These are phyloP conservation scores for Trichosporon sp. DNA, from an alignment of 1,284 basidiomycete species.

Conservation along the genomic window DNA sequence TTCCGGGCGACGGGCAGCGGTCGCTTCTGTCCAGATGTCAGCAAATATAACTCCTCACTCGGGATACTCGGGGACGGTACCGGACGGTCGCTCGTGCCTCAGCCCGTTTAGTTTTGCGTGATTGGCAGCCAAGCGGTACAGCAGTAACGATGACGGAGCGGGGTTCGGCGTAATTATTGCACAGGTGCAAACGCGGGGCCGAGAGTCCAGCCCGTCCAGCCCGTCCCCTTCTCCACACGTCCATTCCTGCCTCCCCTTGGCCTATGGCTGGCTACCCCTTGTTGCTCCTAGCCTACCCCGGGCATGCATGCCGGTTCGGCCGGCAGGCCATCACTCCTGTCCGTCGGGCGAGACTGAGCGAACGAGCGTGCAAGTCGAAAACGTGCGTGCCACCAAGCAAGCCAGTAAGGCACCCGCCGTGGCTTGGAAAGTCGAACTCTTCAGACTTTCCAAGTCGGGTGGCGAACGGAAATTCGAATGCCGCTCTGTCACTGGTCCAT, in stretches of 20 bases:
- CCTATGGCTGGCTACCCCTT: too few species aligned
- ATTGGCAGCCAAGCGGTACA: not conserved
- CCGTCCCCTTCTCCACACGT: too few species aligned
- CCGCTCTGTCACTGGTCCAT: too few species aligned
- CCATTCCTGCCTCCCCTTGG: too few species aligned
- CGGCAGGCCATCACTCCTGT: too few species aligned
- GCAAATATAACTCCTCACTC: too few species aligned
- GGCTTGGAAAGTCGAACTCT: not conserved
- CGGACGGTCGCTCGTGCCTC: too few species aligned
- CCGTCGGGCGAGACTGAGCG: too few species aligned
- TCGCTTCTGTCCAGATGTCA: not conserved
- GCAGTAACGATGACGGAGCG: too few species aligned
- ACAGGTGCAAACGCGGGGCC: not conserved
- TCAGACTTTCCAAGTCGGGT: not conserved
- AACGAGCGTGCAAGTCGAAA: not conserved
- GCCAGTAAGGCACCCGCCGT: not conserved
- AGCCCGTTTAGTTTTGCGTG: not conserved
- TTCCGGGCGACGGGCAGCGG: not conserved
- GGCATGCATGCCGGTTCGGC: too few species aligned
- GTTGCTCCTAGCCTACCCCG: too few species aligned
- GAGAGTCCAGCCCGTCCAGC: not conserved
- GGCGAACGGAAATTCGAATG: not conserved
- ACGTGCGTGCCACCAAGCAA: not conserved
- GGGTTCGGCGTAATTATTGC: not conserved
- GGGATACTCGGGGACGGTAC: too few species aligned